phyloP scores from a whole-genome alignment of 208 protist genomes.

The Leishmania gerbilli region DNA sequence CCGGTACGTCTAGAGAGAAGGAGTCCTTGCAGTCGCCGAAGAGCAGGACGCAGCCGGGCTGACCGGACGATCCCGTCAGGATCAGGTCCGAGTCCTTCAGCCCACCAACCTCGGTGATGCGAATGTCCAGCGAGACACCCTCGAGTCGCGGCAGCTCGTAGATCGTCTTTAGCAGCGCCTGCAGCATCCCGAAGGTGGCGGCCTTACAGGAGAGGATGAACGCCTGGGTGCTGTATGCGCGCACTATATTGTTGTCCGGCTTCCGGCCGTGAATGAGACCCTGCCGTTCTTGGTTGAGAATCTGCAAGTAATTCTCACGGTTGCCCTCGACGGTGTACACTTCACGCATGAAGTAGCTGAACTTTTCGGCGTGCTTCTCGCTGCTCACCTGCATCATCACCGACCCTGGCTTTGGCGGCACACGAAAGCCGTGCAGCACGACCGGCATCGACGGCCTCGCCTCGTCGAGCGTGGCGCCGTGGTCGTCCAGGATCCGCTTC shows the following conservation, averaged over 20 bases:
- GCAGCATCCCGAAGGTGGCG: slow-evolving; percentile 90
- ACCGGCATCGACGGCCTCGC: slow-evolving; percentile 79
- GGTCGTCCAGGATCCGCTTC: slow-evolving; percentile 69
- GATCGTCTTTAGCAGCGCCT: slow-evolving; percentile 86
- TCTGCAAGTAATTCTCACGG: slow-evolving; percentile 83
- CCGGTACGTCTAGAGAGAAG: slow-evolving; percentile 68
- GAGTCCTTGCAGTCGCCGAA: slow-evolving; percentile 78
- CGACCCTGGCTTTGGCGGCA: slow-evolving; percentile 82
- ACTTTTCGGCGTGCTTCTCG: slow-evolving; percentile 86
- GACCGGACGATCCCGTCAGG: slow-evolving; percentile 54
- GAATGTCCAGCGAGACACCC: slow-evolving; percentile 72
- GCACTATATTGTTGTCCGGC: slow-evolving; percentile 86
- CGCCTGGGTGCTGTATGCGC: slow-evolving; percentile 64
- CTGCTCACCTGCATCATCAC: slow-evolving; percentile 87
- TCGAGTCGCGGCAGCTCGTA: slow-evolving; percentile 86
- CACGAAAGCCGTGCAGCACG: slow-evolving; percentile 75
- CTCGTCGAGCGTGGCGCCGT: slow-evolving; percentile 55
- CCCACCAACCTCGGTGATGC: slow-evolving; percentile 78
- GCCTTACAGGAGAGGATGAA: slow-evolving; percentile 82
- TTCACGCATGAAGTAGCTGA: slow-evolving; percentile 86
- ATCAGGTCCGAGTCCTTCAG: slow-evolving; percentile 72
- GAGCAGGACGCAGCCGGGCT: slow-evolving; percentile 81
- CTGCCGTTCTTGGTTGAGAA: slow-evolving; percentile 73
- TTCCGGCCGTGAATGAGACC: slow-evolving; percentile 82
- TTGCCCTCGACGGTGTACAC: slow-evolving; percentile 80